Conservation (phyloP, 108 stramenopile species). For the Nitzschia sp. region DNA sequence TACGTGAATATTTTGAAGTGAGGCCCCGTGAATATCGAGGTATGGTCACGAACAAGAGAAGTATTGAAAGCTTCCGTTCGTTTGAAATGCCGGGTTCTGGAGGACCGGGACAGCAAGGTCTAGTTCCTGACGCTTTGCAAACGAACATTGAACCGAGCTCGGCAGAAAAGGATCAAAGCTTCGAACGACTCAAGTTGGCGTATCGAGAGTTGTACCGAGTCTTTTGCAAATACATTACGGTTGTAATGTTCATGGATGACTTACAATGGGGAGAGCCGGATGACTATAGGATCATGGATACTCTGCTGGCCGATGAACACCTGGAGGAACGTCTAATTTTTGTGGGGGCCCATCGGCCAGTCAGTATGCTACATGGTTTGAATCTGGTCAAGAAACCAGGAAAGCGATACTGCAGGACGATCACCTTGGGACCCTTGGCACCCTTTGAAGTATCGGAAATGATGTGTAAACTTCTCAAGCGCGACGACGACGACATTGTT, state of each 20-base stretch:
- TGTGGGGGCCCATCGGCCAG: slow-evolving; percentile 7
- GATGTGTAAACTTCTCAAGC: background rate
- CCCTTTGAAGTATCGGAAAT: background rate
- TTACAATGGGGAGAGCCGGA: slow-evolving; percentile 20
- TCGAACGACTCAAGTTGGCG: slow-evolving; percentile 1
- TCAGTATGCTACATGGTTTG: background rate
- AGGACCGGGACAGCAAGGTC: no score
- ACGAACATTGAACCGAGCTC: background rate
- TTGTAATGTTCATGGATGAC: slow-evolving; percentile 5
- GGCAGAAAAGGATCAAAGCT: background rate
- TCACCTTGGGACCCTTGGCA: background rate
- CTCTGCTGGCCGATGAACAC: background rate
- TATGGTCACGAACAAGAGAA: background rate
- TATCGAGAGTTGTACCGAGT: slow-evolving; percentile 12
- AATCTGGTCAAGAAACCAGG: slow-evolving; percentile 5
- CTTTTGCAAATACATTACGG: background rate
- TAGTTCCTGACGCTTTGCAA: background rate
- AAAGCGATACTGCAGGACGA: background rate
- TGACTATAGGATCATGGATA: slow-evolving; percentile 11
- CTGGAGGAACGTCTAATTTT: background rate
- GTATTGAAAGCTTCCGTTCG: background rate
- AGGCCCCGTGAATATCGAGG: background rate
- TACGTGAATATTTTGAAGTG: background rate
- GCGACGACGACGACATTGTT: background rate
- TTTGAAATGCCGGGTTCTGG: background rate